Evolutionary conservation across 163 green algal species (phyloP).

Genomic region (Chlorella variabilis): DNA sequence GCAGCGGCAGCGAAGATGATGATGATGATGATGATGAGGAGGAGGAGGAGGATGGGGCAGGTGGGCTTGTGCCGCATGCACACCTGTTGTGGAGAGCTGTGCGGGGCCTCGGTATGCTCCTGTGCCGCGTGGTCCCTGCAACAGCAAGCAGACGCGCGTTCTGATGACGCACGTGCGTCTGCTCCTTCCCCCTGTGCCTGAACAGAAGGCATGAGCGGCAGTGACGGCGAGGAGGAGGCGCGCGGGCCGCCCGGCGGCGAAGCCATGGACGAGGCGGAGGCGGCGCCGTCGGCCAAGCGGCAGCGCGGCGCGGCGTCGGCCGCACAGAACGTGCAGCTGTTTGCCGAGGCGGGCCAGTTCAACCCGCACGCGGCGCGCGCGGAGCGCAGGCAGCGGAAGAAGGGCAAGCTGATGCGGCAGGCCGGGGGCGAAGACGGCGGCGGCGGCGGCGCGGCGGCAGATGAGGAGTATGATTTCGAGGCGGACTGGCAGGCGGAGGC

Average conservation of each 20-base stretch:
- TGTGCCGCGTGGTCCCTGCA: too few species aligned
- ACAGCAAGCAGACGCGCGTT: too few species aligned
- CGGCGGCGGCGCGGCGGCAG: constrained; percentile 1
- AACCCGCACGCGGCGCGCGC: constrained; percentile 79
- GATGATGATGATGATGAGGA: constrained; percentile 46
- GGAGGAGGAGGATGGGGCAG: background rate
- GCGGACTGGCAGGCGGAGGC: constrained; percentile 22
- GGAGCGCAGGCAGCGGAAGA: constrained; percentile 61
- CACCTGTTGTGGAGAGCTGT: too few species aligned
- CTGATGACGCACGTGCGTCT: too few species aligned
- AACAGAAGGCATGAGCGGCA: constrained; percentile 27
- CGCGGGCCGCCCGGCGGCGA: background rate
- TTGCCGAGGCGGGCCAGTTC: constrained; percentile 79
- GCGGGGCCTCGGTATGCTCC: too few species aligned
- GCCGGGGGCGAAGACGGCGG: background rate
- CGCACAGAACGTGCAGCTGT: constrained; percentile 71
- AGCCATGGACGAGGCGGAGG: constrained; percentile 42
- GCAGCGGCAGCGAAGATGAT: constrained; percentile 35
- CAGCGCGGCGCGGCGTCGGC: constrained; percentile 14
- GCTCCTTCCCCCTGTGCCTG: background rate
- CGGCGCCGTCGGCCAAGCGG: constrained; percentile 20
- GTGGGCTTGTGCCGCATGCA: too few species aligned
- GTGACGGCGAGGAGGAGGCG: constrained; percentile 16
- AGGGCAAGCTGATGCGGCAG: constrained; percentile 35
- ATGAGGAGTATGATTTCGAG: constrained; percentile 56